Base-by-base conservation (phyloP, 2,329 filamentous ascomycete genomes). In the Xylaria sp. region DNA sequence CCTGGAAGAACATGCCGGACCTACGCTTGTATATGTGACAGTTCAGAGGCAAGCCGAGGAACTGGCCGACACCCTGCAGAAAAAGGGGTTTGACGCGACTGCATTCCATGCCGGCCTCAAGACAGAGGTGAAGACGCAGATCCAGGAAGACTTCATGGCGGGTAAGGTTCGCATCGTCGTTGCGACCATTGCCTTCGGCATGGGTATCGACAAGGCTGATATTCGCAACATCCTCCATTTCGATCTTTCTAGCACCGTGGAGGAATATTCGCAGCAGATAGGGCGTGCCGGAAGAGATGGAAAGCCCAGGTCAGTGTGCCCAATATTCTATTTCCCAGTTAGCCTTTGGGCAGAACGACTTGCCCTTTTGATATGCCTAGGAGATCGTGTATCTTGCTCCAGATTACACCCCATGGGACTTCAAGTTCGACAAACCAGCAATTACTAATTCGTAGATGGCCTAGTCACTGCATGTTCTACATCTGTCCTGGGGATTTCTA, bases 11-110 rank as follows among this genome's bases (percentile, higher is more conserved):
- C 74, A 86, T 50, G 71, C 74, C 1, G 85, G 84, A 0, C 73
- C 84, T 2, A 81, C 81, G 0, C 80, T 87, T 19, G 74, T 88
- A 11, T 88, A 87, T 50, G 82, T 86, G 1, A 85, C 83, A 0
- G 65, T 80, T 0, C 84, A 86, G 53, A 78, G 76, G 63, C 77
- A 82, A 59, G 74, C 81, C 0, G 79, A 78, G 52, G 41, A 49
- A 0, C 65, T 83, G 6, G 78, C 79, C 1, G 37, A 53, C 1
- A 60, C 69, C 1, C 62, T 84, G 2, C 60, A 54, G 0, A 52
- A 54, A 0, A 53, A 74, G 4, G 72, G 73, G 0, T 77, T 81
- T 52, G 71, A 72, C 2, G 76, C 76, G 0, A 67, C 69, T 2
- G 69, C 74, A 7, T 83, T 81, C 42, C 80, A 83, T 56, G 79